Conservation (phyloP, 768 basidiomycete genomes). For the Pilatotrama ljubarskyi region DNA sequence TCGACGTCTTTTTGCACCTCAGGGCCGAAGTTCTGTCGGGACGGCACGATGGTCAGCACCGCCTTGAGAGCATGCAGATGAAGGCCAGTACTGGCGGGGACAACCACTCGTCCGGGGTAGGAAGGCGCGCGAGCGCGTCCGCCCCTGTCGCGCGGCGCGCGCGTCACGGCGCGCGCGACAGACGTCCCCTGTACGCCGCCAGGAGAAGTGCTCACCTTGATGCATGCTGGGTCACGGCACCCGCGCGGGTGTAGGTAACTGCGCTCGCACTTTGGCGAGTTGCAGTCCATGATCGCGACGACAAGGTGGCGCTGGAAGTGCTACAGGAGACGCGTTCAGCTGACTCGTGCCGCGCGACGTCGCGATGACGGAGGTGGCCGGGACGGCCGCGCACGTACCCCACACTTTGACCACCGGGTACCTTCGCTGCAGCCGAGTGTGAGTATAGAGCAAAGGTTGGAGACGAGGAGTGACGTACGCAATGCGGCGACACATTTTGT, state of each 20-base stretch:
- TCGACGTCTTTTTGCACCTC: slow-evolving; percentile 73
- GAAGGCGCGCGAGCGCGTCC: background rate
- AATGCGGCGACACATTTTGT: slow-evolving; percentile 69
- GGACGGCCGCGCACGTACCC: slow-evolving; percentile 42
- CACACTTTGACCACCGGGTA: slow-evolving; percentile 72
- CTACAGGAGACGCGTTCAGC: slow-evolving; percentile 37
- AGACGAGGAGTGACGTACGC: slow-evolving; percentile 52
- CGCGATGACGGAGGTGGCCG: slow-evolving; percentile 4
- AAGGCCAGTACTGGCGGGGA: background rate
- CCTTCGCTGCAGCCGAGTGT: slow-evolving; percentile 55
- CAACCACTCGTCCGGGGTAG: background rate
- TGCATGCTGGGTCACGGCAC: slow-evolving; percentile 56
- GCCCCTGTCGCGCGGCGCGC: background rate
- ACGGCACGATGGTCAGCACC: background rate
- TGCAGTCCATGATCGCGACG: slow-evolving; percentile 75
- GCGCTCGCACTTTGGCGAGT: slow-evolving; percentile 59
- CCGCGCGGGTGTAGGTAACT: slow-evolving; percentile 58
- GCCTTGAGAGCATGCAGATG: background rate
- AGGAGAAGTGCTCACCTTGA: slow-evolving; percentile 56
- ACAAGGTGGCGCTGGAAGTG: slow-evolving; percentile 80
- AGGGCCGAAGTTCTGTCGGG: slow-evolving; percentile 57
- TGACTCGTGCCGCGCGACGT: slow-evolving; percentile 11
- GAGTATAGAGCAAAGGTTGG: slow-evolving; percentile 5
- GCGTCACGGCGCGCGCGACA: background rate
- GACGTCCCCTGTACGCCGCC: no score